Percentiles rank a stretch among this genome's conserved stretches.
Conservation (phyloP, 2,329 filamentous ascomycete genomes). For the Penicillium sp. region DNA sequence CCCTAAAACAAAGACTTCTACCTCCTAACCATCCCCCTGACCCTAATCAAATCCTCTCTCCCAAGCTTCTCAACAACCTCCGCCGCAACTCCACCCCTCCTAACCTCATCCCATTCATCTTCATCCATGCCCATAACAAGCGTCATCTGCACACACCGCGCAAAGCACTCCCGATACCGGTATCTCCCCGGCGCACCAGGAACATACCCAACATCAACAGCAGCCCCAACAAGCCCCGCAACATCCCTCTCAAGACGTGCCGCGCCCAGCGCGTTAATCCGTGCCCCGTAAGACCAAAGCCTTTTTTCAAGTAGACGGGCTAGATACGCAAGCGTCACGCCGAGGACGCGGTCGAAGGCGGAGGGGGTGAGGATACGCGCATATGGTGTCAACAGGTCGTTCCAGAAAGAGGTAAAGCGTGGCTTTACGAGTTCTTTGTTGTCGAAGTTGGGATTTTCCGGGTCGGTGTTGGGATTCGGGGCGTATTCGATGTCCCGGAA, state of each 20-base stretch:
- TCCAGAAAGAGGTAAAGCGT: conserved; percentile 83
- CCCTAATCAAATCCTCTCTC: conserved; percentile 69
- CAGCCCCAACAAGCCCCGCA: conserved; percentile 63
- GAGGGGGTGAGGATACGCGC: conserved; percentile 76
- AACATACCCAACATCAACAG: conserved; percentile 39
- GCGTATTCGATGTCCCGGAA: conserved; percentile 92
- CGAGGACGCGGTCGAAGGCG: conserved; percentile 73
- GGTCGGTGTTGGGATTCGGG: conserved; percentile 54
- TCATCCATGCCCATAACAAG: conserved; percentile 93
- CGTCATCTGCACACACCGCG: conserved; percentile 72
- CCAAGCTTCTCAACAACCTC: conserved; percentile 64
- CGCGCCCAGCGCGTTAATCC: conserved; percentile 76
- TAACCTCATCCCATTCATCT: conserved; percentile 85
- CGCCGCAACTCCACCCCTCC: conserved; percentile 46
- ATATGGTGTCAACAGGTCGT: conserved; percentile 78
- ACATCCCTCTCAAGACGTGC: conserved; percentile 83
- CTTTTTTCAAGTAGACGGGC: conserved; percentile 81
- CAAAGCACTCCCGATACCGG: conserved; percentile 72
- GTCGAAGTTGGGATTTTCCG: conserved; percentile 44
- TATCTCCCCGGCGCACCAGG: conserved; percentile 57
- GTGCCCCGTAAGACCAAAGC: conserved; percentile 74
- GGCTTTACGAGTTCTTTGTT: conserved; percentile 65
- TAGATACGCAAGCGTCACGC: conserved; percentile 71
- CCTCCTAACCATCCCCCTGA: conserved; percentile 64
- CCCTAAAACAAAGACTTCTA: background rate